Evolutionary conservation across 108 stramenopile genomes (phyloP), one percentile per base, ranked within the genome.

Genomic region (Mayamaea pseudoterrestris): DNA sequence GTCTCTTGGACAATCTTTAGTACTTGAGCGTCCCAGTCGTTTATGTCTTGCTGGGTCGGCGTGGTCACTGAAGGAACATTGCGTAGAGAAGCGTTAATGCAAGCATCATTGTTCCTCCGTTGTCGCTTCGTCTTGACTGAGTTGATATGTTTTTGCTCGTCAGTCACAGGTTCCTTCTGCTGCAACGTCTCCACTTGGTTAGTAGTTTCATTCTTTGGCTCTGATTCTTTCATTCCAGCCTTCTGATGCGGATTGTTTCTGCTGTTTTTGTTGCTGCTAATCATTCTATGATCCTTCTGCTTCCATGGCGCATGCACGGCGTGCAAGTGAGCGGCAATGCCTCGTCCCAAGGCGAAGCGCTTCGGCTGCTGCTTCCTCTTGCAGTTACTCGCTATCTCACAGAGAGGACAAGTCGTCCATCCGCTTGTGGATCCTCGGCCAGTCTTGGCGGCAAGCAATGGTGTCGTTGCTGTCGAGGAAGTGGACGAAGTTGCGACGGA

Each of bases 251-350:
- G 29, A 50, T 44, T 52, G 44, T 41, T 56, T 48, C 41, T 60
- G 58, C 47, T 65, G 57, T 35, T 29, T 14, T 29, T 66, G 54
- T 42, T 51, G 39, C 20, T 35, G 42, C 32, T 60, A 4, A 18
- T 61, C 66, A 14, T 54, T 24, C 12, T 60, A 42, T 22, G 74
- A 56, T 29, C 69, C 68, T n/a, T n/a, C 11, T 78, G 77, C 23
- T 80, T 82, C 87, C 87, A 90, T 6, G 87, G 87, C 7, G 87
- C 73, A 61, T 90, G 87, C 24, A 90, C 74, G 5, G 79, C 75
- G 46, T 77, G 74, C 8, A 90, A 50, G 72, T 90, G 87, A 8
- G 73, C 58, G 5, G 82, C 69, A 34, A 90, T 71, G 17, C 87
- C 87, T 49, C 83, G 53, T 7, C 87, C 87, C 11, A 74, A 49